Base-by-base conservation (phyloP, 495 filamentous ascomycete genomes). In the Aspergillus kassunensis region DNA sequence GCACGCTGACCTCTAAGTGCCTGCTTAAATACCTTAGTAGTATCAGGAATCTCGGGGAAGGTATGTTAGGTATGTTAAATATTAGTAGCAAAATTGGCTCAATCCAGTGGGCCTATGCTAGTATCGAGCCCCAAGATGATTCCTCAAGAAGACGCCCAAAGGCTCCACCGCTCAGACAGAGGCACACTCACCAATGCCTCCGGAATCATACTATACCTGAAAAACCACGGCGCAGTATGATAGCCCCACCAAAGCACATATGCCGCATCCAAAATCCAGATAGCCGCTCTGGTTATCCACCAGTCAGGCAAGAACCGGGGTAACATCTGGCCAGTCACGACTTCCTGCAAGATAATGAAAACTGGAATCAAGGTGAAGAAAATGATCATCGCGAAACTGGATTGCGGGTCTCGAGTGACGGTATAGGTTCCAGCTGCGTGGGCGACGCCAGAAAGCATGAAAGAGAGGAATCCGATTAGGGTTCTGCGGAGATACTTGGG, bases 261-360 rank as follows among this genome's bases (percentile, higher is more conserved):
- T 10, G 41, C 41, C 21, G 39, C 81, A 82, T 35, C 81, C 77
- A 12, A 77, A 76, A 42, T 59, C 69, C 30, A 89, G 69, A 60
- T 90, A 83, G 10, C 79, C 80, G 10, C 84, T 84, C 18, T 42
- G 0, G 44, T 30, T 15, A 49, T 5, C 11, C 4, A 20, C 8
- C 40, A 30, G 0, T 5, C 24, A 18, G 58, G 51, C 5, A 61
- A 9, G 11, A 49, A 5, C 5, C 27, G 35, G 10, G 29, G 25
- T 3, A 57, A 9, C 4, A 39, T 3, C 16, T 23, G 35, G 4
- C 30, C 44, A 1, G 34, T 41, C 11, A 49, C 15, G 0, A 43
- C 24, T 40, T 61, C 54, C 41, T 61, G 54, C 30, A 44, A 11
- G 30, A 33, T 48, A 35, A 61, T 53, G 19, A 31, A 61, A 15